phyloP scores from a whole-genome alignment of 23 red algal genomes.

The Chondrus crispus region DNA sequence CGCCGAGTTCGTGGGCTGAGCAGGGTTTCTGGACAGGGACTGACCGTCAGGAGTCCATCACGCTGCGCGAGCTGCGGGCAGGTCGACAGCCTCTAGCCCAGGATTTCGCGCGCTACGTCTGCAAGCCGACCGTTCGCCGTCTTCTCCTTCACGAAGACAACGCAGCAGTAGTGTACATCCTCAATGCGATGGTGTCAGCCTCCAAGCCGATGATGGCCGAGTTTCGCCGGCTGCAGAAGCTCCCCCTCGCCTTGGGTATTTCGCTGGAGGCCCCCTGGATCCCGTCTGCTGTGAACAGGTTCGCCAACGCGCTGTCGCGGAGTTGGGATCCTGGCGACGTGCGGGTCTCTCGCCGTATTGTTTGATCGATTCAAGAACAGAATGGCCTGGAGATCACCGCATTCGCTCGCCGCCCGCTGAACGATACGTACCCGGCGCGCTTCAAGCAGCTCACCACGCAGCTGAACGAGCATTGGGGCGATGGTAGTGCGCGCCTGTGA shows the following conservation, averaged over 20 bases:
- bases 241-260: neutral
- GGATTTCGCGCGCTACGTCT: neutral
- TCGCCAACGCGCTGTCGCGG: neutral
- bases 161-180: neutral
- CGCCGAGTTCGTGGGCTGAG: neutral
- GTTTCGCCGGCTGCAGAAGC: neutral
- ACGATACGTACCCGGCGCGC: neutral
- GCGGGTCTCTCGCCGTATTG: neutral
- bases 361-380: neutral
- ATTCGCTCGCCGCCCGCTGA: neutral
- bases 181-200: conserved; percentile 3
- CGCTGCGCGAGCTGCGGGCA: neutral
- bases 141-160: neutral
- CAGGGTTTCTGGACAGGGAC: neutral
- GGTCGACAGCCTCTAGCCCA: neutral
- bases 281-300: neutral
- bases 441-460: neutral
- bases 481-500: neutral
- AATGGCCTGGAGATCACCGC: neutral
- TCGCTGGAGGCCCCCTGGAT: neutral
- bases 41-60: neutral
- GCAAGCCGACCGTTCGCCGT: neutral
- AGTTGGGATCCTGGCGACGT: neutral
- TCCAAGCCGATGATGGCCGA: neutral
- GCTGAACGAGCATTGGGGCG: neutral